Conservation (phyloP, 2,329 filamentous ascomycete genomes). For the Nemania sp. region DNA sequence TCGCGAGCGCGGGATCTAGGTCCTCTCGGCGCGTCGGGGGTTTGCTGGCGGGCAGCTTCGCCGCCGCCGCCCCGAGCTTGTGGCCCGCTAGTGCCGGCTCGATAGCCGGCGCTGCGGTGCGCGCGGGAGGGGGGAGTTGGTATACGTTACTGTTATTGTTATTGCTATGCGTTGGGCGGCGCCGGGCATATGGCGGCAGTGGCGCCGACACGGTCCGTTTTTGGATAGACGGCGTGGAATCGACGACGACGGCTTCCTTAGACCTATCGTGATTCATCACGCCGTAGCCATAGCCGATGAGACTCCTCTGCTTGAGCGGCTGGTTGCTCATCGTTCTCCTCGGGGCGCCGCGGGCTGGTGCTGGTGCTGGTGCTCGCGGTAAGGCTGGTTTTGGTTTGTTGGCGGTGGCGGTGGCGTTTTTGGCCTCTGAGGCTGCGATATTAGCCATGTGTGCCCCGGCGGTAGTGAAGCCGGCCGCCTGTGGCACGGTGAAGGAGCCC, state of each 20-base stretch:
- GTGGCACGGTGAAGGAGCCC: conserved; percentile 68
- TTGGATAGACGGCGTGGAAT: conserved; percentile 40
- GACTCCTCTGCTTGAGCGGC: conserved; percentile 47
- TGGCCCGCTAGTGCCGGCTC: conserved; percentile 52
- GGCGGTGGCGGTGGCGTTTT: conserved; percentile 37
- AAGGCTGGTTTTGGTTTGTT: conserved; percentile 6
- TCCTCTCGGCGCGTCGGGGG: conserved; percentile 45
- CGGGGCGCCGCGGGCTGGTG: conserved; percentile 29
- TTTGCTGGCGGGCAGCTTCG: conserved; percentile 51
- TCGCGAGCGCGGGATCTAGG: conserved; percentile 42
- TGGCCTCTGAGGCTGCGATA: conserved; percentile 53
- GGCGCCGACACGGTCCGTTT: conserved; percentile 42
- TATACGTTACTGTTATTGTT: no score
- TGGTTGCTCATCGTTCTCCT: conserved; percentile 42
- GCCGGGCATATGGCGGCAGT: conserved; percentile 33
- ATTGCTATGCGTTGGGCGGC: conserved; percentile 17
- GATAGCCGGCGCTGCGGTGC: conserved; percentile 44
- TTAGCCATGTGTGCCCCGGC: conserved; percentile 66
- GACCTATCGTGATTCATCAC: conserved; percentile 51
- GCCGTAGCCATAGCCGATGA: conserved; percentile 50
- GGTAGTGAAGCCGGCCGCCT: conserved; percentile 68
- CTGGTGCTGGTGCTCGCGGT: conserved; percentile 23
- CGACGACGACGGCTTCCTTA: conserved; percentile 31
- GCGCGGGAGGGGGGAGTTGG: conserved; percentile 27
- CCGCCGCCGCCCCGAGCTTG: conserved; percentile 56